Conservation (phyloP, 2,329 filamentous ascomycete species). For the Colletotrichum euphorbiae region DNA sequence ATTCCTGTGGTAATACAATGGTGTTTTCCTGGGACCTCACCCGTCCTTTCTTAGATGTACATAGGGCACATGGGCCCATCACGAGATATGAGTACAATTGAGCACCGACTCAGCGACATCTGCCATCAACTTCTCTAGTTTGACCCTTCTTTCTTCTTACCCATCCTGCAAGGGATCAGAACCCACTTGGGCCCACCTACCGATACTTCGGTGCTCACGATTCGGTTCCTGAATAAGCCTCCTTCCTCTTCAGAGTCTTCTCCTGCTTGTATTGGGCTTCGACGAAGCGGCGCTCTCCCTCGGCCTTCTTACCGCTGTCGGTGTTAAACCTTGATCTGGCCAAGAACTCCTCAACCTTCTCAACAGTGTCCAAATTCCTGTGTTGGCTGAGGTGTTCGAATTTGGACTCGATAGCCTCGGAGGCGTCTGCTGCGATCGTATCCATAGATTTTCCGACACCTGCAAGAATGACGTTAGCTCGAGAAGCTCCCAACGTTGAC, state of each 20-base stretch:
- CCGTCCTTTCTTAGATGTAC: conserved; percentile 6
- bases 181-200: not conserved
- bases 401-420: conserved; percentile 58
- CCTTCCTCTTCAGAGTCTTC: conserved; percentile 20
- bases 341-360: conserved; percentile 69
- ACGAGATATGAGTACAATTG: conserved; percentile 14
- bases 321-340: conserved; percentile 61
- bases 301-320: conserved; percentile 29
- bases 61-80: conserved; percentile 9
- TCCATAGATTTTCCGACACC: conserved; percentile 66
- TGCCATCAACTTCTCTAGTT: not conserved
- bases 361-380: conserved; percentile 61
- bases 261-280: conserved; percentile 21
- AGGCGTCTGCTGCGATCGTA: conserved; percentile 56
- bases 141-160: no score
- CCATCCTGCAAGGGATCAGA: not conserved
- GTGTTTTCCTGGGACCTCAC: not conserved
- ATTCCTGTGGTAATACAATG: not conserved
- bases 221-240: not conserved
- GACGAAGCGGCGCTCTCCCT: conserved; percentile 33
- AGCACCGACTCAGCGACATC: not conserved
- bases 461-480: conserved; percentile 43
- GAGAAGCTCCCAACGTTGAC: not conserved
- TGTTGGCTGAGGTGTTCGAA: conserved; percentile 68
- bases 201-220: not conserved